These are phyloP conservation scores for Pseudopyricularia cyperi DNA, from an alignment of 2,329 filamentous ascomycete genomes.

Conservation along the genomic window DNA sequence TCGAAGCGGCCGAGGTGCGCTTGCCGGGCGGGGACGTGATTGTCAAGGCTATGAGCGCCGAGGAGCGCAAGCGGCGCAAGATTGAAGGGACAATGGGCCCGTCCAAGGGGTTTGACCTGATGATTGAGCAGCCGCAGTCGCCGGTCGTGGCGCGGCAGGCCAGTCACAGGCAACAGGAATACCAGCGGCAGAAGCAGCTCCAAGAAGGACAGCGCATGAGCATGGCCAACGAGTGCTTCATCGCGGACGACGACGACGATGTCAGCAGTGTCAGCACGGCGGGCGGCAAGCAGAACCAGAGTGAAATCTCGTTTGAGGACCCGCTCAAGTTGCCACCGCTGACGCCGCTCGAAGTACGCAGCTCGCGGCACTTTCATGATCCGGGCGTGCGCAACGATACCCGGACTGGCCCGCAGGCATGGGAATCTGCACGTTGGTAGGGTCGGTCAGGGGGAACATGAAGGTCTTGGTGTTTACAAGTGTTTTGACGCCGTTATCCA, in stretches of 20 bases:
- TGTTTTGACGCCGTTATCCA: not conserved
- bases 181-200: not conserved
- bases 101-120: not conserved
- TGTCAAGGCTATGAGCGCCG: constrained; percentile 14
- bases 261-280: constrained; percentile 2
- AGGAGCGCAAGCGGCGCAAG: not conserved
- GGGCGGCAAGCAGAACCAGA: not conserved
- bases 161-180: not conserved
- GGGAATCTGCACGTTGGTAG: not conserved
- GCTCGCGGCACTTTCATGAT: not conserved
- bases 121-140: not conserved
- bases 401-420: not conserved
- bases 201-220: not conserved
- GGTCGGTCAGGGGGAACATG: not conserved
- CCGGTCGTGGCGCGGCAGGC: not conserved
- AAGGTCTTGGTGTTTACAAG: too few relatives aligned
- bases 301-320: not conserved
- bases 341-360: not conserved
- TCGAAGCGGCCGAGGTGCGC: constrained; percentile 57
- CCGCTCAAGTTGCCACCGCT: not conserved
- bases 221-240: not conserved
- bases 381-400: not conserved
- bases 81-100: not conserved
- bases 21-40: constrained; percentile 49
- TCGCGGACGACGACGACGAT: not conserved